Conservation (phyloP, 169 alveolate genomes). For the Eimeria praecox region DNA sequence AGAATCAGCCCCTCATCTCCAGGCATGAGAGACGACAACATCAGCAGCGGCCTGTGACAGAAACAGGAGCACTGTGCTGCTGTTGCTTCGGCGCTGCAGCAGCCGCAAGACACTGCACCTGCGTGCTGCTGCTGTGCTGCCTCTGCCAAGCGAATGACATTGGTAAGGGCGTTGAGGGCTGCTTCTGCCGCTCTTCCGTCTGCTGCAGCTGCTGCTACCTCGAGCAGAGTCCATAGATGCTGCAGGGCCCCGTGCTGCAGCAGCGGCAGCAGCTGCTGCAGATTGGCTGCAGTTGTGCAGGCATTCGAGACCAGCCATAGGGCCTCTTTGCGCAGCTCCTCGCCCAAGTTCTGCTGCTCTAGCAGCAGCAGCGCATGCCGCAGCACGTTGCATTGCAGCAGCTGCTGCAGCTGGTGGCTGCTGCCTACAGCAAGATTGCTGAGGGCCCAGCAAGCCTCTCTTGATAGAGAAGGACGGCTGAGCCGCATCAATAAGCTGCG, state of each 20-base stretch:
- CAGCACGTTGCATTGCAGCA: constrained; percentile 13
- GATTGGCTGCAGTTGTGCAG: constrained; percentile 63
- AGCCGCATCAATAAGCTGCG: not conserved
- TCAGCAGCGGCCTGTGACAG: constrained; percentile 58
- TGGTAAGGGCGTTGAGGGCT: constrained; percentile 7
- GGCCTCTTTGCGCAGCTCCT: constrained; percentile 64
- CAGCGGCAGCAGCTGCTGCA: constrained; percentile 56
- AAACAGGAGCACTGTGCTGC: constrained; percentile 32
- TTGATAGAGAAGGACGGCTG: not conserved
- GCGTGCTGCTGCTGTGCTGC: constrained; percentile 24
- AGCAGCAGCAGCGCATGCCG: constrained; percentile 24
- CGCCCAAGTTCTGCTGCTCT: constrained; percentile 18
- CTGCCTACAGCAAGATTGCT: constrained; percentile 74
- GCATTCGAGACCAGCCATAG: constrained; percentile 73
- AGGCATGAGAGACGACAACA: constrained; percentile 41
- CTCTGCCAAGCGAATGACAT: constrained; percentile 1
- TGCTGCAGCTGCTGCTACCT: constrained; percentile 57
- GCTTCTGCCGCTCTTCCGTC: constrained; percentile 61
- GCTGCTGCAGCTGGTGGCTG: constrained; percentile 66
- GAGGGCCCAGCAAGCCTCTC: constrained; percentile 67
- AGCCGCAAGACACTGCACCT: not conserved
- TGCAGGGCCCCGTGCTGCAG: constrained; percentile 10
- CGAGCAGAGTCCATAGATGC: not conserved
- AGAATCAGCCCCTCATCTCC: constrained; percentile 64
- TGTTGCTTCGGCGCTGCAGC: constrained; percentile 10